Percentiles rank a stretch among this genome's conserved stretches.
These are phyloP conservation scores for Begonia masoniana DNA, from an alignment of 306 rosid species.

Conservation along the genomic window DNA sequence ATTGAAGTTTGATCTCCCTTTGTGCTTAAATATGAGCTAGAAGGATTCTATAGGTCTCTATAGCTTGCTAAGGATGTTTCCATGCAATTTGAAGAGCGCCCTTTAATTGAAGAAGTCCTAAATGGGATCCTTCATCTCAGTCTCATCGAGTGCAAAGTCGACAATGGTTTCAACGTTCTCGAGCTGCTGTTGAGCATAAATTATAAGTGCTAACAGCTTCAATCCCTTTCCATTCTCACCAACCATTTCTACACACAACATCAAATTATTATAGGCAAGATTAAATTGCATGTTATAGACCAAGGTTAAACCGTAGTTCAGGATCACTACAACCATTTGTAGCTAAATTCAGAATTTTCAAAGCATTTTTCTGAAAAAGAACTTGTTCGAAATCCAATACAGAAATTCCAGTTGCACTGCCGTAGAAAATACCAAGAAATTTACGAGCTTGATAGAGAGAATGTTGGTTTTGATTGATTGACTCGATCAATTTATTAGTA, in stretches of 20 bases:
- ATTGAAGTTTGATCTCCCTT: constrained; percentile 34
- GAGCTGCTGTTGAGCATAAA: constrained; percentile 65
- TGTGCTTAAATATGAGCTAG: constrained; percentile 57
- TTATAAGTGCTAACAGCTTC: constrained; percentile 57
- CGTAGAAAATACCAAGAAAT: too few relatives aligned
- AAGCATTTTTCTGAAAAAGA: constrained; percentile 44
- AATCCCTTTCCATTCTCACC: constrained; percentile 57
- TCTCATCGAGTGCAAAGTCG: constrained; percentile 76
- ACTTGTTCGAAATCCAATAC: constrained; percentile 59
- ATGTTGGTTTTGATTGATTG: constrained; percentile 31
- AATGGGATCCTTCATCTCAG: constrained; percentile 40
- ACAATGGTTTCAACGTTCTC: constrained; percentile 65
- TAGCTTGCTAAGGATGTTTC: constrained; percentile 77
- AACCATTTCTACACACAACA: constrained; percentile 43
- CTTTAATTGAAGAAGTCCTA: constrained; percentile 69
- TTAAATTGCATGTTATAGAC: constrained; percentile 69
- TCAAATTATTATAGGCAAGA: constrained; percentile 45
- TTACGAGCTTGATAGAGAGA: too few relatives aligned
- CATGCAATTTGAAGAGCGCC: constrained; percentile 71
- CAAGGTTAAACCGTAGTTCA: constrained; percentile 45
- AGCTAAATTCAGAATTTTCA: constrained; percentile 44
- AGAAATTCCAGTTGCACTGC: constrained; percentile 60
- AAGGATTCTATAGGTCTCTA: constrained; percentile 80
- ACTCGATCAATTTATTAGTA: constrained; percentile 28
- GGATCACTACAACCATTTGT: constrained; percentile 34